phyloP scores from a whole-genome alignment of 73 alveolate genomes.

The Urostyla sp. region DNA sequence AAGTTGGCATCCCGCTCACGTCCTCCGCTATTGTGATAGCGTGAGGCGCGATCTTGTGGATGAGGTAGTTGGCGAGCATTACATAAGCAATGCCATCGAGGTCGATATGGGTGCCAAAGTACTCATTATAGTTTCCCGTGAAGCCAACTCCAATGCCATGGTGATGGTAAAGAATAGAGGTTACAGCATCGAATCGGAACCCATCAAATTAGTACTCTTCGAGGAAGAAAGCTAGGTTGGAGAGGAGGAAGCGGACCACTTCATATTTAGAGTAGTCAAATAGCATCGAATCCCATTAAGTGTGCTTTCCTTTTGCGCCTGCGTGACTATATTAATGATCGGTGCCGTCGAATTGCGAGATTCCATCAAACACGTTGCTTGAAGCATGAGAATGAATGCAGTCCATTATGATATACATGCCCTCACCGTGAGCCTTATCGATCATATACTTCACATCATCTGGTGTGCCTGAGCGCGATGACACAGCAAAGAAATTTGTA shows the following conservation, averaged over 20 bases:
- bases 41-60: conserved; percentile 89
- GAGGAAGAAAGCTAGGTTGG: conserved; percentile 93
- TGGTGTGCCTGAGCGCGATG: conserved; percentile 95
- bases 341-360: conserved; percentile 97
- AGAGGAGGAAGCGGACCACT: conserved; percentile 94
- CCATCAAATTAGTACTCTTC: conserved; percentile 98
- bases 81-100: conserved; percentile 87
- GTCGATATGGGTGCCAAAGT: conserved; percentile 93
- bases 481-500: conserved; percentile 88
- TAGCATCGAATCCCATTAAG: conserved; percentile 96
- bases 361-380: conserved; percentile 96
- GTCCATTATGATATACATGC: conserved; percentile 95
- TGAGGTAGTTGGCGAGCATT: conserved; percentile 98
- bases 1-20: conserved; percentile 98
- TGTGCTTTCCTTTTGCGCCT: conserved; percentile 97
- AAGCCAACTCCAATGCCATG: conserved; percentile 97
- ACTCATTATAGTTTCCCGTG: conserved; percentile 92
- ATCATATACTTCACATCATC: conserved; percentile 96
- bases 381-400: conserved; percentile 98
- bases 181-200: conserved; percentile 98
- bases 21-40: conserved; percentile 99
- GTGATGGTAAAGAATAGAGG: conserved; percentile 97
- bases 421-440: conserved; percentile 95
- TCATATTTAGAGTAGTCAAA: conserved; percentile 96
- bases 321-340: conserved; percentile 97